Evolutionary conservation across 2,329 filamentous ascomycete species (phyloP).

Genomic region (Clarireedia paspali): DNA sequence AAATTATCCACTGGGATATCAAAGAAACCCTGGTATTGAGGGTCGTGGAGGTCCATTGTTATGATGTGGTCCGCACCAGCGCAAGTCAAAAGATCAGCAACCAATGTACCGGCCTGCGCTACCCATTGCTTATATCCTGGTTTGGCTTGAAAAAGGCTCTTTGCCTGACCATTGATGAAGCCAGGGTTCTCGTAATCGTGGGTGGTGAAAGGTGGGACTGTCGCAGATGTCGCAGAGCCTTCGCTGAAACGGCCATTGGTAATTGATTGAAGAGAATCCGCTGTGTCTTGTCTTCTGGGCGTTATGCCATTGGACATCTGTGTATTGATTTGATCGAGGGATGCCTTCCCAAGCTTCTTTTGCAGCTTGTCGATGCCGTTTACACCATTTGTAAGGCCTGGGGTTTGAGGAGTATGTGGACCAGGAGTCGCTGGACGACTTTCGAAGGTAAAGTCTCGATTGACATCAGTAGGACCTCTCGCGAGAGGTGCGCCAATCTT

Average conservation of each 20-base stretch:
- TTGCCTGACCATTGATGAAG: slow-evolving; percentile 41
- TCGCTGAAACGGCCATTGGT: slow-evolving; percentile 22
- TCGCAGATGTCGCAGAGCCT: slow-evolving; percentile 19
- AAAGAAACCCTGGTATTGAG: slow-evolving; percentile 97
- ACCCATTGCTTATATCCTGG: slow-evolving; percentile 99
- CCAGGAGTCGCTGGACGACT: slow-evolving; percentile 82
- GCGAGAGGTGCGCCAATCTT: slow-evolving; percentile 85
- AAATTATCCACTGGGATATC: slow-evolving; percentile 98
- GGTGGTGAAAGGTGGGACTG: slow-evolving; percentile 40
- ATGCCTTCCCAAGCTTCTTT: slow-evolving; percentile 64
- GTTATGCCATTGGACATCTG: slow-evolving; percentile 30
- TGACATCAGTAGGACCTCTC: slow-evolving; percentile 48
- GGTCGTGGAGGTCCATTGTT: slow-evolving; percentile 94
- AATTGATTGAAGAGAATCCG: slow-evolving; percentile 32
- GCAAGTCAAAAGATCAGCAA: slow-evolving; percentile 90
- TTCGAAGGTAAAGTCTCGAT: slow-evolving; percentile 76
- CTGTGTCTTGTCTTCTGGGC: slow-evolving; percentile 30
- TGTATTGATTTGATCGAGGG: slow-evolving; percentile 47
- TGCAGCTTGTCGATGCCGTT: slow-evolving; percentile 65
- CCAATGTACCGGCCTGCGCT: slow-evolving; percentile 88
- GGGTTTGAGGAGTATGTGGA: slow-evolving; percentile 60
- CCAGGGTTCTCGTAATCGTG: slow-evolving; percentile 57
- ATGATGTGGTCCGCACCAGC: slow-evolving; percentile 95
- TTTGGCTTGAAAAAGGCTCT: slow-evolving; percentile 64
- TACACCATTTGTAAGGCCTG: slow-evolving; percentile 40